Evolutionary conservation across 2,329 filamentous ascomycete genomes (phyloP).

Genomic region (Fusarium sarcochroum): DNA sequence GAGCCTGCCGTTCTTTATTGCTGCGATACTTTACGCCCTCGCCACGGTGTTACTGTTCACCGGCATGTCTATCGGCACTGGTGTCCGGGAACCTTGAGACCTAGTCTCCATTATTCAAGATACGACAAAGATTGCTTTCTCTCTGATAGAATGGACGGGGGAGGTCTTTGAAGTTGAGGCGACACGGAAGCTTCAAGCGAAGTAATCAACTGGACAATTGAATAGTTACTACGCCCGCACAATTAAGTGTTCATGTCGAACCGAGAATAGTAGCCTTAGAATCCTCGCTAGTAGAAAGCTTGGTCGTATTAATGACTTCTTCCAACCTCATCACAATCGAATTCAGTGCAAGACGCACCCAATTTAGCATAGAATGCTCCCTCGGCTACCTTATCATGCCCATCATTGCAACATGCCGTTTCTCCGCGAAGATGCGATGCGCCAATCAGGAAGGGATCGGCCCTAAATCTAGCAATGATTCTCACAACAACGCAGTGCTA

Average conservation of each 20-base stretch:
- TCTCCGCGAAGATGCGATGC: neutral
- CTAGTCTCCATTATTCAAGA: too few relatives aligned
- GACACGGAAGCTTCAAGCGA: too few relatives aligned
- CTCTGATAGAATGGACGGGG: too few relatives aligned
- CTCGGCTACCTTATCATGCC: neutral
- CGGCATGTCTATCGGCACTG: neutral
- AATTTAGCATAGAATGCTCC: neutral
- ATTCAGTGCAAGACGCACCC: neutral
- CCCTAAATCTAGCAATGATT: neutral
- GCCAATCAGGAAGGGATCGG: neutral
- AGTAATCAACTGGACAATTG: too few relatives aligned
- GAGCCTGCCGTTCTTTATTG: constrained; percentile 9
- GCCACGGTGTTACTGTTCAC: neutral
- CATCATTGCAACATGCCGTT: neutral
- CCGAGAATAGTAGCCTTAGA: too few relatives aligned
- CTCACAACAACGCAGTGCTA: neutral
- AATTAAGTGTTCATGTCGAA: too few relatives aligned
- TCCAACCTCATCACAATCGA: neutral
- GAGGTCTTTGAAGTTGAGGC: too few relatives aligned
- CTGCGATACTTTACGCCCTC: neutral
- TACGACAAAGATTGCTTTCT: too few relatives aligned
- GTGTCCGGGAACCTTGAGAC: too few relatives aligned
- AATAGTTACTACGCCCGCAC: too few relatives aligned
- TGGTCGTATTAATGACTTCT: neutral
- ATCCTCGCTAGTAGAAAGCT: too few relatives aligned